Conservation (phyloP, 768 basidiomycete genomes). For the Antrodiella citrinella region DNA sequence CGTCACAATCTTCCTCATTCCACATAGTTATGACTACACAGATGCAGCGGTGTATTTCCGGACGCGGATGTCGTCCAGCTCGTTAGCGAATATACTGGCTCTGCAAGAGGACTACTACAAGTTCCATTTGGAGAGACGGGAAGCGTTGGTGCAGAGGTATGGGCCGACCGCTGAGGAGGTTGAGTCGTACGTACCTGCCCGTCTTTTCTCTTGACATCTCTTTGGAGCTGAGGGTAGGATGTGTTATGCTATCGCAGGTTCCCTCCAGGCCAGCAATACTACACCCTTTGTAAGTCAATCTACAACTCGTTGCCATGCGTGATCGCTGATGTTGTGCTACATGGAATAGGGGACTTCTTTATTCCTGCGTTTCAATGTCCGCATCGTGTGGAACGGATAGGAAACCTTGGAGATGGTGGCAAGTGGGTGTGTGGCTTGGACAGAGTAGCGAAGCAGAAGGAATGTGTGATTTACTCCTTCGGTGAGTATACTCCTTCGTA, state of each 20-base stretch:
- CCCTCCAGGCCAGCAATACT: slow-evolving; percentile 11
- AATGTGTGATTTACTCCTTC: slow-evolving; percentile 40
- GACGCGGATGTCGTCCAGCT: neutral
- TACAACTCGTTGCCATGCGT: too few species aligned
- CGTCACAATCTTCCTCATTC: slow-evolving; percentile 39
- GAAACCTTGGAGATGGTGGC: slow-evolving; percentile 43
- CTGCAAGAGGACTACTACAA: slow-evolving; percentile 38
- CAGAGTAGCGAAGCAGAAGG: slow-evolving; percentile 29
- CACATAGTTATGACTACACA: slow-evolving; percentile 30
- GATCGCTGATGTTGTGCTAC: too few species aligned
- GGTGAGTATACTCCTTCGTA: too few species aligned
- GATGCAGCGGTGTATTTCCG: slow-evolving; percentile 14
- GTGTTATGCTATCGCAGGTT: slow-evolving; percentile 9
- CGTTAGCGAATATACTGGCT: slow-evolving; percentile 6
- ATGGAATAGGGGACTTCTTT: slow-evolving; percentile 56
- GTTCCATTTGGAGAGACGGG: slow-evolving; percentile 31
- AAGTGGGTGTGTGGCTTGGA: slow-evolving; percentile 45
- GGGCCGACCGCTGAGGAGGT: slow-evolving; percentile 44
- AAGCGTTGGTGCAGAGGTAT: slow-evolving; percentile 44
- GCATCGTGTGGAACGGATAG: slow-evolving; percentile 36
- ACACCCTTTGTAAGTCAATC: slow-evolving; percentile 15
- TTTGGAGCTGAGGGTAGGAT: too few species aligned
- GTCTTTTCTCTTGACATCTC: too few species aligned
- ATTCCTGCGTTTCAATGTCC: slow-evolving; percentile 39
- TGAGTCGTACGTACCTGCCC: slow-evolving; percentile 29